Percentiles rank a stretch among this genome's conserved stretches.
Conservation (phyloP, 352 stramenopile species). For the Globisporangium cederbergense region DNA sequence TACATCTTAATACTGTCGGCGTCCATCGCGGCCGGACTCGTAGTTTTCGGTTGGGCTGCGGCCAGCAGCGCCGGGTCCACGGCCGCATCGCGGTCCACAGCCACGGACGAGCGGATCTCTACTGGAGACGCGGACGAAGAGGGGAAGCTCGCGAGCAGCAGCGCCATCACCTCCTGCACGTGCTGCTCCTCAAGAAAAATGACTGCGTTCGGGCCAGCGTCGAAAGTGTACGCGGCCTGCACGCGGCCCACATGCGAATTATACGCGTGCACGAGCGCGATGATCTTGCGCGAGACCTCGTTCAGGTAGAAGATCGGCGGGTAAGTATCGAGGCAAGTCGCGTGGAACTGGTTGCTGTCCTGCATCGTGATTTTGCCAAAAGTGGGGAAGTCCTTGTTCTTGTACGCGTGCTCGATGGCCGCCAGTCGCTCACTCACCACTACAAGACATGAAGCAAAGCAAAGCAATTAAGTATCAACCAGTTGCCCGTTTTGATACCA, state of each 20-base stretch:
- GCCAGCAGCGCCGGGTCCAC: slow-evolving; percentile 23
- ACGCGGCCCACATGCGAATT: slow-evolving; percentile 80
- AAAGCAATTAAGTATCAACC: not conserved
- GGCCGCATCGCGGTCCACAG: slow-evolving; percentile 11
- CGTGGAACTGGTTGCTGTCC: slow-evolving; percentile 98
- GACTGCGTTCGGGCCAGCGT: slow-evolving; percentile 98
- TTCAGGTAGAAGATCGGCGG: slow-evolving; percentile 99
- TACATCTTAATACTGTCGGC: slow-evolving; percentile 56
- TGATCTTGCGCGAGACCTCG: slow-evolving; percentile 83
- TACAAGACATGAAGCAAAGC: not conserved
- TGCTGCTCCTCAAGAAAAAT: slow-evolving; percentile 81
- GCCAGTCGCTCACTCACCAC: slow-evolving; percentile 86
- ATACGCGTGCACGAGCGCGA: slow-evolving; percentile 91
- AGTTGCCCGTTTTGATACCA: no score
- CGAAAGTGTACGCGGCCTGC: slow-evolving; percentile 97
- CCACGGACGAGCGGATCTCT: slow-evolving; percentile 33
- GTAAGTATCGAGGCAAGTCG: slow-evolving; percentile 96
- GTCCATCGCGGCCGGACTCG: slow-evolving; percentile 11
- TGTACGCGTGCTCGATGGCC: slow-evolving; percentile 89
- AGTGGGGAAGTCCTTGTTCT: slow-evolving; percentile 89
- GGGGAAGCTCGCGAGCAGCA: slow-evolving; percentile 57
- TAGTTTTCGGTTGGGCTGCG: slow-evolving; percentile 12
- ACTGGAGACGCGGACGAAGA: slow-evolving; percentile 15
- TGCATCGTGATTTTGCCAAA: slow-evolving; percentile 98
- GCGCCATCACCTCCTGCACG: slow-evolving; percentile 52